Base-by-base conservation (phyloP, 306 rosid genomes). In the Dryas alaskensis region DNA sequence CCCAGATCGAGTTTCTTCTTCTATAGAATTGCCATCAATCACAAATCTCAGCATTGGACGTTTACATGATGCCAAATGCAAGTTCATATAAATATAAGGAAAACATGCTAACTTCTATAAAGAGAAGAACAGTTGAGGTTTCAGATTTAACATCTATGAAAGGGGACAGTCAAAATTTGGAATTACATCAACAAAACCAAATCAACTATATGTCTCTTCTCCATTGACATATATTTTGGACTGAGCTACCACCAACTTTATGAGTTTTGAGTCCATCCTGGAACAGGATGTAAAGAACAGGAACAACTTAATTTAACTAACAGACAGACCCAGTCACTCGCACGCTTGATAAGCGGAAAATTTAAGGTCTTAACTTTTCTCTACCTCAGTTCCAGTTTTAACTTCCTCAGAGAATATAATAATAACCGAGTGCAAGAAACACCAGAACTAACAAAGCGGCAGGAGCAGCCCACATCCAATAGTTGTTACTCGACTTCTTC, bases 381-480 rank as follows among this genome's bases (percentile, higher is more conserved):
- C 81, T 43, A 70, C 54, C 57, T 84, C 44, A 9, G 73, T 51
- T 65, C 65, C 47, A 54, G 25, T 57, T 2, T 22, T 55, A 59
- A 42, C 62, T 68, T 81, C 62, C 69, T 73, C 79, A 75, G 81
- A 82, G 49, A 75, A 85, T 81, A 81, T 88, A 89, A 82, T 11
- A 45, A 83, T 86, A 91, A 52, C 88, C 92, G 12, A 94, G 88
- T 43, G 69, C 87, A 57, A 70, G 59, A 65, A 87, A 50, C 78
- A 87, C 74, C 79, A 85, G 27, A 37, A 80, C 83, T 10, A 90
- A 40, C 81, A 76, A 61, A 37, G 84, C 93, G 67, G 92, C 96
- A 60, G 81, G 86, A 31, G 85, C 93, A 64, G 80, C 78, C 99
- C 97, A 92, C 4, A 83, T 11, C 95, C 83, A 84, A 81, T 88